Conservation (phyloP, 2,329 filamentous ascomycete genomes). For the Neofusicoccum kwambonambiense region DNA sequence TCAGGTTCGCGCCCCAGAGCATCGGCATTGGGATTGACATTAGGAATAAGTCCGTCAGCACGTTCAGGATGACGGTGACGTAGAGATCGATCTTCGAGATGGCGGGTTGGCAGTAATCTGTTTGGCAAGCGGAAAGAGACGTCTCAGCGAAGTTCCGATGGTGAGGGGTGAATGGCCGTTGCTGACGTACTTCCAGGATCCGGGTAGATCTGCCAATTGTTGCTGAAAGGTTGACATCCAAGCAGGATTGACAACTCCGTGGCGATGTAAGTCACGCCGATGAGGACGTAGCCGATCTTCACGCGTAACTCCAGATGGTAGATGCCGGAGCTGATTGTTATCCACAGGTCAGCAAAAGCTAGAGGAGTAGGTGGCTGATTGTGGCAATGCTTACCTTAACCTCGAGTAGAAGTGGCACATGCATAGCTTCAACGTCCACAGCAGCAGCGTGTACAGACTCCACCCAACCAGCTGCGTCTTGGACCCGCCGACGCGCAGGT, state of each 20-base stretch:
- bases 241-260: conserved; percentile 52
- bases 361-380: background rate
- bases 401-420: conserved; percentile 57
- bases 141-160: background rate
- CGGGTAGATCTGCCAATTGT: conserved; percentile 59
- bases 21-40: conserved; percentile 58
- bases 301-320: conserved; percentile 42
- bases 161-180: background rate
- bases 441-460: conserved; percentile 52
- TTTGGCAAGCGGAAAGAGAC: background rate
- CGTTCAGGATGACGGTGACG: conserved; percentile 46
- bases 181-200: conserved; percentile 46
- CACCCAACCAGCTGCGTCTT: conserved; percentile 54
- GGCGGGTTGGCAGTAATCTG: conserved; percentile 13
- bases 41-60: conserved; percentile 57
- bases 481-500: conserved; percentile 50
- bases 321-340: background rate
- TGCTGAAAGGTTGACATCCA: conserved; percentile 52
- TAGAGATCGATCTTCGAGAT: conserved; percentile 16
- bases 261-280: conserved; percentile 49
- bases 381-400: conserved; percentile 42
- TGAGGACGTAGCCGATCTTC: conserved; percentile 48
- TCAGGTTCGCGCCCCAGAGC: conserved; percentile 52
- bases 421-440: conserved; percentile 55
- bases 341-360: background rate